phyloP scores from a whole-genome alignment of 2,329 filamentous ascomycete species.

The Neofusicoccum kwambonambiense region DNA sequence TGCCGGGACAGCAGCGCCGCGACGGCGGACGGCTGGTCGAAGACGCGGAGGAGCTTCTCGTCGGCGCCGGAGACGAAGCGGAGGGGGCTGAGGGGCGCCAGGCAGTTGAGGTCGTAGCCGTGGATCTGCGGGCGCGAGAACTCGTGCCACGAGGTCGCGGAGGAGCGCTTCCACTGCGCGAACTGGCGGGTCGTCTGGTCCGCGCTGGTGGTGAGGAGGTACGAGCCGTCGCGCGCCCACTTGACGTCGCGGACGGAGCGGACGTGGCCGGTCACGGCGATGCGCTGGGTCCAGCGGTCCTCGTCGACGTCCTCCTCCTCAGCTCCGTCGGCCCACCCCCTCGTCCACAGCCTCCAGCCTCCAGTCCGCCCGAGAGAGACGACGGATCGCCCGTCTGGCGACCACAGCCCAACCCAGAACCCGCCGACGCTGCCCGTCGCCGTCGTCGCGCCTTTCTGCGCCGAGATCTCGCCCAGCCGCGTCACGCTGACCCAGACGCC shows the following conservation, averaged over 20 bases:
- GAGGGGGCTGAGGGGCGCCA: conserved; percentile 69
- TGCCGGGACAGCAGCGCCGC: conserved; percentile 70
- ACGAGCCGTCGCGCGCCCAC: conserved; percentile 80
- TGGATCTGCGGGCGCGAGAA: conserved; percentile 95
- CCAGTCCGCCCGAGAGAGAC: conserved; percentile 86
- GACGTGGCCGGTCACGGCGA: conserved; percentile 82
- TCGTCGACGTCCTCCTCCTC: conserved; percentile 51
- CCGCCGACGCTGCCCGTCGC: conserved; percentile 94
- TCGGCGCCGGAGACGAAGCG: conserved; percentile 94
- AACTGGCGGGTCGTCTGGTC: conserved; percentile 93
- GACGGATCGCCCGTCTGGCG: conserved; percentile 70
- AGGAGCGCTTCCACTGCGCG: conserved; percentile 62
- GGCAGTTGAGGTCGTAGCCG: conserved; percentile 95
- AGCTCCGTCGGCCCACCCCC: conserved; percentile 60
- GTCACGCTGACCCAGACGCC: conserved; percentile 89
- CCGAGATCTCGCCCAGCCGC: conserved; percentile 87
- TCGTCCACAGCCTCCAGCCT: conserved; percentile 81
- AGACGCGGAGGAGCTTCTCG: conserved; percentile 96
- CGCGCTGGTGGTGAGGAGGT: conserved; percentile 81
- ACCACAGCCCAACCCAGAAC: conserved; percentile 96
- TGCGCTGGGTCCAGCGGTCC: conserved; percentile 72
- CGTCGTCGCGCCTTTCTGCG: conserved; percentile 92
- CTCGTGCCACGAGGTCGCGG: conserved; percentile 70
- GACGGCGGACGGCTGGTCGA: conserved; percentile 82
- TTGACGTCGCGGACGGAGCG: conserved; percentile 76